Evolutionary conservation across 495 filamentous ascomycete species (phyloP).

Genomic region (Penicillium parvum): DNA sequence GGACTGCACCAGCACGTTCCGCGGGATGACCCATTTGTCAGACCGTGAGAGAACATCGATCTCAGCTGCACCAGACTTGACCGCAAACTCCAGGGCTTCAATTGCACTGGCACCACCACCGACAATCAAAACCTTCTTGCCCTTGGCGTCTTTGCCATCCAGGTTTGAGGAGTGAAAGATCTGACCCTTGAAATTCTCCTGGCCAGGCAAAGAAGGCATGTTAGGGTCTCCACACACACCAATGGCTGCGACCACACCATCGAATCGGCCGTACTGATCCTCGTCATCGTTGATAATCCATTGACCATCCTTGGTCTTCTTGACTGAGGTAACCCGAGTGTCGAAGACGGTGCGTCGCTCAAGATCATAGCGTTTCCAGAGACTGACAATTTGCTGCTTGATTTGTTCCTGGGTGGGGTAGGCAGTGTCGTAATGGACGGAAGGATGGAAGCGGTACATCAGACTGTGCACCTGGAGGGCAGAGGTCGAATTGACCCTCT

Average conservation of each 20-base stretch:
- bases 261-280: slow-evolving; percentile 61
- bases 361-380: slow-evolving; percentile 75
- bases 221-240: slow-evolving; percentile 78
- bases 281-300: slow-evolving; percentile 84
- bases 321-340: slow-evolving; percentile 61
- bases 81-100: slow-evolving; percentile 78
- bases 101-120: slow-evolving; percentile 80
- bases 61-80: slow-evolving; percentile 57
- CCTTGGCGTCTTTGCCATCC: slow-evolving; percentile 63
- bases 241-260: slow-evolving; percentile 71
- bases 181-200: slow-evolving; percentile 61
- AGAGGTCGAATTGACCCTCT: slow-evolving; percentile 81
- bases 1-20: slow-evolving; percentile 68
- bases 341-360: slow-evolving; percentile 67
- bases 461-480: slow-evolving; percentile 77
- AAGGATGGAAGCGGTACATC: slow-evolving; percentile 88
- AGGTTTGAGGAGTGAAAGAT: slow-evolving; percentile 72
- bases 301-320: slow-evolving; percentile 60
- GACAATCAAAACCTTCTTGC: slow-evolving; percentile 69
- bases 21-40: slow-evolving; percentile 88
- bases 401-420: slow-evolving; percentile 76
- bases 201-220: slow-evolving; percentile 60
- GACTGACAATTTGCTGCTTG: slow-evolving; percentile 58
- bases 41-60: slow-evolving; percentile 71
- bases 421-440: slow-evolving; percentile 64